phyloP scores from a whole-genome alignment of 1,284 basidiomycete genomes.

The Ceratobasidium sp. region DNA sequence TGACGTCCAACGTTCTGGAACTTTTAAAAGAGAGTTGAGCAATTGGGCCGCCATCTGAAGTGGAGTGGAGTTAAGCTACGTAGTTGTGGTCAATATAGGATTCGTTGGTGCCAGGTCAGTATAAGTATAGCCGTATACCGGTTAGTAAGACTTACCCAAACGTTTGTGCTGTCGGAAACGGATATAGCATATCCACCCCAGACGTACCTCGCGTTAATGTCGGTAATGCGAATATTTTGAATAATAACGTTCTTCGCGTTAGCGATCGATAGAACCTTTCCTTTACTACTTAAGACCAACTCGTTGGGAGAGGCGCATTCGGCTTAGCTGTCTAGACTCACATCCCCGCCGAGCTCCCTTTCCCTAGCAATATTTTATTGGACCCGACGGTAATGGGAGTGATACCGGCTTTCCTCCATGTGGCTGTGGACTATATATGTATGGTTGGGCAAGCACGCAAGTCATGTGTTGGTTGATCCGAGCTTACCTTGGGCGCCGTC shows the following conservation, averaged over 20 bases:
- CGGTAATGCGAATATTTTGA: slow-evolving; percentile 45
- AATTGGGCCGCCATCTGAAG: not conserved
- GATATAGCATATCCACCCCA: slow-evolving; percentile 48
- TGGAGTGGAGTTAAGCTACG: not conserved
- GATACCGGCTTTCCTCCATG: slow-evolving; percentile 39
- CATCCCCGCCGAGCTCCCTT: slow-evolving; percentile 43
- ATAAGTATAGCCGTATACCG: slow-evolving; percentile 1
- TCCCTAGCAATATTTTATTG: slow-evolving; percentile 48
- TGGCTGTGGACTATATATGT: slow-evolving; percentile 6
- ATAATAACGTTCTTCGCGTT: slow-evolving; percentile 32
- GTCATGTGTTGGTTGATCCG: not conserved
- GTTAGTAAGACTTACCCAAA: slow-evolving; percentile 44
- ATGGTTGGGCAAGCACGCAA: not conserved
- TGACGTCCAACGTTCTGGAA: slow-evolving; percentile 36
- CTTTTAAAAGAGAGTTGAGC: not conserved
- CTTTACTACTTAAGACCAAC: slow-evolving; percentile 8
- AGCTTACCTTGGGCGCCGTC: not conserved
- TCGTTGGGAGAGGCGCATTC: too few species aligned
- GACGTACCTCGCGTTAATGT: slow-evolving; percentile 46
- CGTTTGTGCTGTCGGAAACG: slow-evolving; percentile 42
- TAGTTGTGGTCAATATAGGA: slow-evolving; percentile 45
- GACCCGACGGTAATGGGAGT: slow-evolving; percentile 44
- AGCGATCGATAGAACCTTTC: slow-evolving; percentile 24
- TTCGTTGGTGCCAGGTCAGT: too few species aligned
- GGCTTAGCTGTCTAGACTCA: slow-evolving; percentile 29